phyloP scores from a whole-genome alignment of 2,329 filamentous ascomycete species.

The Cytospora piceicola region DNA sequence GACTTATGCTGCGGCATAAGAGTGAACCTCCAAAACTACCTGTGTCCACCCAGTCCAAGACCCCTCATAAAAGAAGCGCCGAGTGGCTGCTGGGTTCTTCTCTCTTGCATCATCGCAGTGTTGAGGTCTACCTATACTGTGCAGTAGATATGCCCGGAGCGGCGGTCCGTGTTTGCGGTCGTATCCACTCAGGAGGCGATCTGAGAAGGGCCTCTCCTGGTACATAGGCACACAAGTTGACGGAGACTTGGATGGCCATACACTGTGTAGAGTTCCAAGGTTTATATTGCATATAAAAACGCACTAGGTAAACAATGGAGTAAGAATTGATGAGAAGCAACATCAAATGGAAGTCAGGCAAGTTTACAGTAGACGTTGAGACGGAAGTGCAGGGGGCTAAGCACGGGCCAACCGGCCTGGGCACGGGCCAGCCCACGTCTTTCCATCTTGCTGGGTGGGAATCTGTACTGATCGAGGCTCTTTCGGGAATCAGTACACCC shows the following conservation, averaged over 20 bases:
- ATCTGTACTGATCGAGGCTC: not conserved
- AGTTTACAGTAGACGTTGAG: too few species aligned
- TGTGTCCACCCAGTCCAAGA: not conserved
- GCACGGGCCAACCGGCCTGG: constrained; percentile 8
- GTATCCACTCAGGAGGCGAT: constrained; percentile 16
- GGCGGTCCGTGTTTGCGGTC: constrained; percentile 3
- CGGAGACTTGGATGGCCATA: not conserved
- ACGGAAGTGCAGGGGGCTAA: not conserved
- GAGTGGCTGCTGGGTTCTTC: not conserved
- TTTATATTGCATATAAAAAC: not conserved
- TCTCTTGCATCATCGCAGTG: not conserved
- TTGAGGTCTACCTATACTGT: not conserved
- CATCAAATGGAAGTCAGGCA: not conserved
- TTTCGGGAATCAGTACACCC: not conserved
- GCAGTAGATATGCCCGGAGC: not conserved
- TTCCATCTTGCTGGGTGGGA: not conserved
- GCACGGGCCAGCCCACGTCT: constrained; percentile 7
- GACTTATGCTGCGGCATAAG: not conserved
- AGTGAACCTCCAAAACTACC: not conserved
- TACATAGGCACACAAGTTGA: not conserved
- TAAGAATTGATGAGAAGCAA: not conserved
- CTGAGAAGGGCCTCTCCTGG: not conserved
- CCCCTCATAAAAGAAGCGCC: not conserved
- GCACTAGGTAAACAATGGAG: not conserved
- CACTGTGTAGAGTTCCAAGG: not conserved